Evolutionary conservation across 2,329 filamentous ascomycete genomes (phyloP).

Genomic region (Niveomyces coronatus): DNA sequence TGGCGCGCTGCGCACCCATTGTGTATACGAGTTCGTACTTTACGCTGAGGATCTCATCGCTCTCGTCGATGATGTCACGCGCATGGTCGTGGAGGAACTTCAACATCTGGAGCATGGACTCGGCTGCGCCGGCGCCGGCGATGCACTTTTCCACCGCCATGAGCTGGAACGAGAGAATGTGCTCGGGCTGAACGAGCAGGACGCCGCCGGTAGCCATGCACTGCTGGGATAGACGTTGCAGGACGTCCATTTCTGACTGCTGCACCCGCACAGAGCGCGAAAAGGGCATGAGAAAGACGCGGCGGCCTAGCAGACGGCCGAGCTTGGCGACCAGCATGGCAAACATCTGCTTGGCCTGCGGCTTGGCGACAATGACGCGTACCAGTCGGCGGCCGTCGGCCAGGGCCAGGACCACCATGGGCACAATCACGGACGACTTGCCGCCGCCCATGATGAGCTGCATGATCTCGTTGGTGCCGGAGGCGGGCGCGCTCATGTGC

Average conservation of each 20-base stretch:
- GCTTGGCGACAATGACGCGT: constrained; percentile 50
- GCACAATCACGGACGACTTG: constrained; percentile 59
- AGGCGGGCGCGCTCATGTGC: constrained; percentile 39
- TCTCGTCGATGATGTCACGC: constrained; percentile 53
- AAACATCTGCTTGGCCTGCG: constrained; percentile 50
- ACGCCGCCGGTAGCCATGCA: constrained; percentile 43
- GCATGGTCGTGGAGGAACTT: constrained; percentile 24
- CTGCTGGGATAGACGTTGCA: constrained; percentile 30
- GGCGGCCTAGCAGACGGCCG: constrained; percentile 43
- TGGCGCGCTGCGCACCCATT: constrained; percentile 38
- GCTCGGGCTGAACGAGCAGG: constrained; percentile 52
- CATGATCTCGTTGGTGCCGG: constrained; percentile 40
- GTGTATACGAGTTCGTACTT: constrained; percentile 56
- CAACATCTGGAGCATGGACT: not conserved
- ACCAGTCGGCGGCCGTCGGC: constrained; percentile 41
- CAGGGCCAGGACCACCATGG: constrained; percentile 46
- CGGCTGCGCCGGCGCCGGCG: constrained; percentile 16
- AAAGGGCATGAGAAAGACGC: constrained; percentile 48
- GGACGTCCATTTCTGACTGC: constrained; percentile 17
- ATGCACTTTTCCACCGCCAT: constrained; percentile 31
- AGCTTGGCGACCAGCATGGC: constrained; percentile 45
- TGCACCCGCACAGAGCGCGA: constrained; percentile 36
- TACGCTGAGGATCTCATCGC: constrained; percentile 51
- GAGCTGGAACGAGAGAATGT: constrained; percentile 53
- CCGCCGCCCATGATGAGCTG: constrained; percentile 65